Percentiles rank a stretch among this genome's conserved stretches.
These are phyloP conservation scores for Chaetomium globosum DNA, from an alignment of 2,329 filamentous ascomycete species.

Conservation along the genomic window DNA sequence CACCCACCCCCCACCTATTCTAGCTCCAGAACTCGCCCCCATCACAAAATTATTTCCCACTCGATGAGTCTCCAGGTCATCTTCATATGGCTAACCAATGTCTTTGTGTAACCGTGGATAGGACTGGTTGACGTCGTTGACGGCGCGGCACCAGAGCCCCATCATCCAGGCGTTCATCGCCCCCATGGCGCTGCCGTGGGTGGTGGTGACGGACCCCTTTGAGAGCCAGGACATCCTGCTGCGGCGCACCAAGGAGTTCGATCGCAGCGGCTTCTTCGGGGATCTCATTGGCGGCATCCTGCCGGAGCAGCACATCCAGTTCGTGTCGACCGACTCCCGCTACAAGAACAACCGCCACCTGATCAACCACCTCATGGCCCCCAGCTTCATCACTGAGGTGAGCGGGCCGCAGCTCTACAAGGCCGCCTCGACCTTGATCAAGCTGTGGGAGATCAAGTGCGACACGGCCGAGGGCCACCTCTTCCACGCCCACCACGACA, in stretches of 20 bases:
- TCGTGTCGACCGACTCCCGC: conserved; percentile 39
- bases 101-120: neutral
- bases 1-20: too few species aligned
- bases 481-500: conserved; percentile 40
- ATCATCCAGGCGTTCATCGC: conserved; percentile 53
- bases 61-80: neutral
- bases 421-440: conserved; percentile 39
- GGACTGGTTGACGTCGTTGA: conserved; percentile 38
- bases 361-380: conserved; percentile 46
- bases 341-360: conserved; percentile 43
- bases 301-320: conserved; percentile 38
- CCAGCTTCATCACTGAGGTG: conserved; percentile 42
- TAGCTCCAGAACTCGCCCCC: too few species aligned
- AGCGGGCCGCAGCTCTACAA: conserved; percentile 43
- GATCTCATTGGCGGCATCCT: conserved; percentile 39
- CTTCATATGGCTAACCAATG: conserved; percentile 1
- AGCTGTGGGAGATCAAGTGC: conserved; percentile 43
- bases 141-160: conserved; percentile 43
- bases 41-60: too few species aligned
- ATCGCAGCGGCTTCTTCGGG: conserved; percentile 44
- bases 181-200: conserved; percentile 47
- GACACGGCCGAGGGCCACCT: conserved; percentile 40
- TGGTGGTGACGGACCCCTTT: conserved; percentile 49
- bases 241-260: conserved; percentile 49
- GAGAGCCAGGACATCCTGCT: conserved; percentile 51